Evolutionary conservation across 1,284 basidiomycete species (phyloP).

Genomic region (Naganishia sp.): DNA sequence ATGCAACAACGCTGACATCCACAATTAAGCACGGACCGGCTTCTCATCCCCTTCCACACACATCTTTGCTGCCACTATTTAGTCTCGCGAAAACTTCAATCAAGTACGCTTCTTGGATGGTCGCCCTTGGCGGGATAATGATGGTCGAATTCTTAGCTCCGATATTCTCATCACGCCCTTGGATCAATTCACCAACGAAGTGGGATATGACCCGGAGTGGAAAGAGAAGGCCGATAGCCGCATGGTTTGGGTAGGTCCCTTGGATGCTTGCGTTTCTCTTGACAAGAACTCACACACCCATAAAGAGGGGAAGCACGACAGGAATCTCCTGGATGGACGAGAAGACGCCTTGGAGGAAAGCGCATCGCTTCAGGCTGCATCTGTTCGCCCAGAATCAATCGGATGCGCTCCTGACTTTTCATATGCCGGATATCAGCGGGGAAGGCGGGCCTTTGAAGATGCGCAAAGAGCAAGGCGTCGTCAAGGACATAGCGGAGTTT

Average conservation of each 20-base stretch:
- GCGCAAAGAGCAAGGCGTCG: slow-evolving; percentile 34
- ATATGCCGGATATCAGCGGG: slow-evolving; percentile 41
- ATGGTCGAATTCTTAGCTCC: slow-evolving; percentile 39
- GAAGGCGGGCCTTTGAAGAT: slow-evolving; percentile 34
- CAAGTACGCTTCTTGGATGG: slow-evolving; percentile 40
- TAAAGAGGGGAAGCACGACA: slow-evolving; percentile 52
- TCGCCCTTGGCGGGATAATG: background rate
- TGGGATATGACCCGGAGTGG: slow-evolving; percentile 54
- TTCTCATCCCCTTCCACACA: slow-evolving; percentile 51
- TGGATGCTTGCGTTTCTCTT: background rate
- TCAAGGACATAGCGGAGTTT: slow-evolving; percentile 38
- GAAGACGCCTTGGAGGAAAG: slow-evolving; percentile 52
- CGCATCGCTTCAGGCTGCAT: slow-evolving; percentile 56
- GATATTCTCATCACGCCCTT: slow-evolving; percentile 57
- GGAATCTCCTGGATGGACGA: slow-evolving; percentile 55
- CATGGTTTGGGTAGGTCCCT: slow-evolving; percentile 53
- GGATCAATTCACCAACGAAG: slow-evolving; percentile 53
- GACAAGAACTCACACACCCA: background rate
- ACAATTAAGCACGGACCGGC: slow-evolving; percentile 39
- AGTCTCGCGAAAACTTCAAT: slow-evolving; percentile 52
- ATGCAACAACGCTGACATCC: background rate
- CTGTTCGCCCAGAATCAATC: slow-evolving; percentile 49
- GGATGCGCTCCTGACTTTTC: slow-evolving; percentile 34
- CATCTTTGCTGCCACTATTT: slow-evolving; percentile 50
- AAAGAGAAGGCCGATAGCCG: slow-evolving; percentile 52